phyloP scores from a whole-genome alignment of 345 rosid genomes.

The Eucalyptus globulus region DNA sequence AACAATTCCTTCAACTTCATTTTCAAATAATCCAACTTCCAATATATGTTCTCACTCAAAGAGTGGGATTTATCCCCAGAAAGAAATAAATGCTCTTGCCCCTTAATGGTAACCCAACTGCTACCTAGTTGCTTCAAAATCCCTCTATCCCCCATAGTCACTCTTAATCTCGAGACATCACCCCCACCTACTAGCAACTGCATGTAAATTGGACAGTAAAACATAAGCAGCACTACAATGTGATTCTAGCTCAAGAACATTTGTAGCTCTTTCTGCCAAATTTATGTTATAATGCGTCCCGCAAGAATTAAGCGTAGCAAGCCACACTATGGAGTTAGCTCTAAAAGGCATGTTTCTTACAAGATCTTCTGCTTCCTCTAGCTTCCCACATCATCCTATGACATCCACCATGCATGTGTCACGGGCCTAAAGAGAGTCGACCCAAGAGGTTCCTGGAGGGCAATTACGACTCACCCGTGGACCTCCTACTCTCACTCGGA shows the following conservation, averaged over 20 bases:
- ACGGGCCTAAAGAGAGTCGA: too few species aligned
- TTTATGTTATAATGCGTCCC: slow-evolving; percentile 39
- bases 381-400: slow-evolving; percentile 49
- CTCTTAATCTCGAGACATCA: not conserved
- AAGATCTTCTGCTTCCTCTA: slow-evolving; percentile 40
- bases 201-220: too few species aligned
- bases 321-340: too few species aligned
- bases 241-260: not conserved
- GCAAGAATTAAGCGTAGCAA: not conserved
- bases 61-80: not conserved
- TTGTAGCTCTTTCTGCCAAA: slow-evolving; percentile 60
- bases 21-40: not conserved
- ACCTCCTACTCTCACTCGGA: too few species aligned
- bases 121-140: not conserved
- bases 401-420: slow-evolving; percentile 37
- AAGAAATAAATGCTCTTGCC: not conserved
- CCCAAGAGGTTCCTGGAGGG: too few species aligned
- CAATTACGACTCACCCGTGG: too few species aligned
- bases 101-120: not conserved
- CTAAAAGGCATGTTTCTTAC: too few species aligned
- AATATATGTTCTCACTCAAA: not conserved
- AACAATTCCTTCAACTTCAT: not conserved
- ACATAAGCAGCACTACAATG: too few species aligned
- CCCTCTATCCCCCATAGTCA: not conserved
- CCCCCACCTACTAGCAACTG: too few species aligned